Evolutionary conservation across 2,329 filamentous ascomycete genomes (phyloP), one percentile per base, ranked within the genome.

Genomic region (Alternaria ethzedia): DNA sequence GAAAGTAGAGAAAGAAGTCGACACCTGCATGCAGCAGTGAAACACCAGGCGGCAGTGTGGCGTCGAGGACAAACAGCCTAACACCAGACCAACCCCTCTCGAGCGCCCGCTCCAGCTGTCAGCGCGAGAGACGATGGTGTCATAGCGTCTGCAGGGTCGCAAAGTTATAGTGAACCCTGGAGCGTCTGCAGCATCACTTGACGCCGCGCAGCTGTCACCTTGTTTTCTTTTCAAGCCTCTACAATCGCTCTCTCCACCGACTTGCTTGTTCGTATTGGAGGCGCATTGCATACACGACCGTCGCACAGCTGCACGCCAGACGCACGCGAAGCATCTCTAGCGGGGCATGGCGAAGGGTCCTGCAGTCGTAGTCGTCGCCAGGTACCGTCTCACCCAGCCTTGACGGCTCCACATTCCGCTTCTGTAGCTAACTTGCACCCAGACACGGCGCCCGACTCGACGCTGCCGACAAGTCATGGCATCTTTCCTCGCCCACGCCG

Each of bases 381-480:
- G 83, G 83, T 83, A 75, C 62, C 44, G 77, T 65, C 47, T 63
- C 52, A 30, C 49, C 58, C 44, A 25, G 45, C 45, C 36, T 20
- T 41, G 30, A 58, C 57, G 41, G 32, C 61, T 58, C 47, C 52
- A 32, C 30, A 30, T 56, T 47, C 60, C 64, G 54, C 36, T 32
- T 11, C 15, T 28, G 45, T 66, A 59, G 61, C 71, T 75, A 55
- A 72, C 51, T 54, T 26, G 49, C 10, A 17, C 17, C 49, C 63
- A 90, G 96, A 81, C 96, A 99, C 81, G 96, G 96, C 75, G 92
- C 94, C 73, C 91, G 96, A 70, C 90, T 99, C 61, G 96, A 99
- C 80, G 93, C 93, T 59, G 94, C 94, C 66, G 94, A 99, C 85
- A 94, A 94, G 78, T 89, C 93, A 79, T 99, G 96, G 96, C 93